Evolutionary conservation across 1,284 basidiomycete genomes (phyloP).

Genomic region (Ganoderma multipileum): DNA sequence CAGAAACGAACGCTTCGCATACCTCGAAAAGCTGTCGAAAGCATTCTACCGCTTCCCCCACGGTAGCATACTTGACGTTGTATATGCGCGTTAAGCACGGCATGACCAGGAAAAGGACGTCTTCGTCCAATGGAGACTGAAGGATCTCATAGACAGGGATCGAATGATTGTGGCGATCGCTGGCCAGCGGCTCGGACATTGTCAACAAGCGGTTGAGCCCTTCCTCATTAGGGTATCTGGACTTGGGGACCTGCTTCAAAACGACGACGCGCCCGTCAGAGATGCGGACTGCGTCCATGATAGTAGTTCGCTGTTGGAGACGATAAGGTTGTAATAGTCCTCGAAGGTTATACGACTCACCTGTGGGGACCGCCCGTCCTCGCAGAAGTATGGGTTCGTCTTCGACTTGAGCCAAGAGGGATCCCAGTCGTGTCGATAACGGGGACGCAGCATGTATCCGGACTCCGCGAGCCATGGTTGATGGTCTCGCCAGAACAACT

Average conservation of each 20-base stretch:
- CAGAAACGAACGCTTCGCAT: neutral
- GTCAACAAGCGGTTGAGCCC: constrained; percentile 18
- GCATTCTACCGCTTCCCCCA: constrained; percentile 40
- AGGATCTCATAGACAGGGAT: constrained; percentile 37
- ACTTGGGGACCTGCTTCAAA: constrained; percentile 10
- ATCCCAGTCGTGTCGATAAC: constrained; percentile 25
- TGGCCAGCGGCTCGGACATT: constrained; percentile 13
- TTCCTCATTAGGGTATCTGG: constrained; percentile 14
- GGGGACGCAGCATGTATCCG: too few relatives aligned
- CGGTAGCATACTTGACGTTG: constrained; percentile 31
- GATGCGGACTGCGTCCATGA: constrained; percentile 23
- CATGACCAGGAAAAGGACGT: constrained; percentile 36
- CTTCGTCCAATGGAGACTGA: constrained; percentile 23
- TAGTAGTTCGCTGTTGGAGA: too few relatives aligned
- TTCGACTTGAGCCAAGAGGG: constrained; percentile 23
- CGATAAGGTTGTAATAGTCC: constrained; percentile 1
- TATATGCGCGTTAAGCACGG: constrained; percentile 33
- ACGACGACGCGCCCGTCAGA: constrained; percentile 20
- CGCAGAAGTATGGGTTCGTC: neutral
- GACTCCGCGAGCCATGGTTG: constrained; percentile 24
- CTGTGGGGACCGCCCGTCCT: constrained; percentile 11
- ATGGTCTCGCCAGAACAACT: constrained; percentile 18
- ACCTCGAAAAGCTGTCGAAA: constrained; percentile 40
- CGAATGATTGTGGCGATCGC: constrained; percentile 37
- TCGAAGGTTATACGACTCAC: constrained; percentile 2